Percentiles rank a stretch among this genome's conserved stretches.
Conservation (phyloP, 1,139 yeast species). For the Blastobotrys illinoisensis region DNA sequence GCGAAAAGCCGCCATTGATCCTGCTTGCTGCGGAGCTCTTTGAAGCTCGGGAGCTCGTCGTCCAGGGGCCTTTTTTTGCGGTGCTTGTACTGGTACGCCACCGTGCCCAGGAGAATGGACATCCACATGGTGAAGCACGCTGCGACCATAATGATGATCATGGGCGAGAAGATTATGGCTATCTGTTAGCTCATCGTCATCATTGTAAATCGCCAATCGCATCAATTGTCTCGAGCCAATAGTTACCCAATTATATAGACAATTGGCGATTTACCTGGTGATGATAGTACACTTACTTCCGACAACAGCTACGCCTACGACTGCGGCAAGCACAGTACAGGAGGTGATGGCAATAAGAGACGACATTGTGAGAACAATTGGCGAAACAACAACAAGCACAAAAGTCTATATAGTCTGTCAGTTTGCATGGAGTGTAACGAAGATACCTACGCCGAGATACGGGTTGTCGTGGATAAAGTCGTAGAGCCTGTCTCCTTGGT, state of each 20-base stretch:
- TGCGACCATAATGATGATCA: constrained; percentile 13
- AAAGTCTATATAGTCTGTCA: not conserved
- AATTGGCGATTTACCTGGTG: no score
- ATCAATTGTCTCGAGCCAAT: no score
- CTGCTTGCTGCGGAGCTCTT: constrained; percentile 3
- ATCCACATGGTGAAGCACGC: constrained; percentile 17
- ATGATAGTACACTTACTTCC: constrained; percentile 13
- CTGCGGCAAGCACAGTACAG: constrained; percentile 12
- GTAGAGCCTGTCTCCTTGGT: not conserved
- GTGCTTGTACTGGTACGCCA: constrained; percentile 10
- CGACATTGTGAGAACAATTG: constrained; percentile 10
- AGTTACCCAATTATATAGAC: not conserved
- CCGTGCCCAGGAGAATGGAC: constrained; percentile 9
- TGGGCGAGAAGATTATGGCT: constrained; percentile 18
- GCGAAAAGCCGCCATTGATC: constrained; percentile 11
- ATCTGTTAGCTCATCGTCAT: not conserved
- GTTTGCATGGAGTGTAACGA: not conserved
- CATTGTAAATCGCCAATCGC: no score
- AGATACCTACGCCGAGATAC: not conserved
- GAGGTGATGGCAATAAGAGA: constrained; percentile 13
- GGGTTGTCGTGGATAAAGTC: not conserved
- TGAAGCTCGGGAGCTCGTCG: constrained; percentile 4
- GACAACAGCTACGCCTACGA: constrained; percentile 9
- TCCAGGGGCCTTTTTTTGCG: not conserved
- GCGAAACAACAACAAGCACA: not conserved